Evolutionary conservation across 2,329 filamentous ascomycete genomes (phyloP).

Genomic region (Fusarium virguliforme): DNA sequence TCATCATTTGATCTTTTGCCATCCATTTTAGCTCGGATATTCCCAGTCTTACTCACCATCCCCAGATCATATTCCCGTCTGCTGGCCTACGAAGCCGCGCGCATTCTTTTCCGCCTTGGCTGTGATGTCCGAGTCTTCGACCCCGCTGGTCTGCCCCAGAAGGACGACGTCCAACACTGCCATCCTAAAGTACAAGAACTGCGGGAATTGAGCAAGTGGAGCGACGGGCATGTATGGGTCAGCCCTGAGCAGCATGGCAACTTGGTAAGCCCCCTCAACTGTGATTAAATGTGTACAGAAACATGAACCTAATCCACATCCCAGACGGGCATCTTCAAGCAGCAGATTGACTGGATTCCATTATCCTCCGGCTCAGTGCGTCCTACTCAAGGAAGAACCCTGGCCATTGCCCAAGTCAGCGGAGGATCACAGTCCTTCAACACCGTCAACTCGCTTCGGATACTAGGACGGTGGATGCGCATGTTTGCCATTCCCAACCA

Average conservation of each 20-base stretch:
- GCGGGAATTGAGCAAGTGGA: constrained; percentile 73
- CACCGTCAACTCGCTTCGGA: constrained; percentile 75
- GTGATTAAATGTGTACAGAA: not conserved
- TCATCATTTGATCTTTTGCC: not conserved
- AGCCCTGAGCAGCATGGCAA: constrained; percentile 79
- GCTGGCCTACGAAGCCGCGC: constrained; percentile 71
- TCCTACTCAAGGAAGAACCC: constrained; percentile 76
- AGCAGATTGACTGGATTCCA: constrained; percentile 81
- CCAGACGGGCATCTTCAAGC: constrained; percentile 76
- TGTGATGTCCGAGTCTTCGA: constrained; percentile 77
- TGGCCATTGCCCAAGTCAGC: constrained; percentile 74
- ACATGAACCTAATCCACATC: constrained; percentile 8
- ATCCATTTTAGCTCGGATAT: not conserved
- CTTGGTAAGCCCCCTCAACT: constrained; percentile 58
- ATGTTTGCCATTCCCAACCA: constrained; percentile 80
- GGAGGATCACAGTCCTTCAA: constrained; percentile 79
- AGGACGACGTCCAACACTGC: constrained; percentile 71
- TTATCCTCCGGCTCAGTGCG: constrained; percentile 73
- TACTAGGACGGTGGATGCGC: constrained; percentile 79
- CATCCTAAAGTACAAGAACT: constrained; percentile 77
- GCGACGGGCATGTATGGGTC: constrained; percentile 77
- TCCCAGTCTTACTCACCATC: not conserved
- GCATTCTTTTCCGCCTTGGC: constrained; percentile 75
- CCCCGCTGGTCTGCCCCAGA: constrained; percentile 72
- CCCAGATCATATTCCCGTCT: constrained; percentile 72